Evolutionary conservation across 129 eudicot species (phyloP), one percentile per base, ranked within the genome.

Genomic region (Solidago caesia): DNA sequence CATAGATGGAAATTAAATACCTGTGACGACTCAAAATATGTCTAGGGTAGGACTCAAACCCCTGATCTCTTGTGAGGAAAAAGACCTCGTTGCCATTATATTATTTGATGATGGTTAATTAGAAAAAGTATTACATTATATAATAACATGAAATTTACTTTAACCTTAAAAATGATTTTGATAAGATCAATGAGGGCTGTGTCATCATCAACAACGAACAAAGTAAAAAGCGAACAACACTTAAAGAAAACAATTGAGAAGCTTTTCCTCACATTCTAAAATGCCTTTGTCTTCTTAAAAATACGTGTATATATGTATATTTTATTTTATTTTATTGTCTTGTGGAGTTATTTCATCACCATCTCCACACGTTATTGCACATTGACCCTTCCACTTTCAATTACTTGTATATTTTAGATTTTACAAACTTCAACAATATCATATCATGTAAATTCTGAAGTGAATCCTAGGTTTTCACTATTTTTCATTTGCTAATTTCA

Each of bases 221-320:
- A 60, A 33, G 57, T 66, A 69, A 76, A 71, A 29, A 29, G 39
- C 39, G 39, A 29, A 29, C 2, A 29, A 29, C 39, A 29, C 39
- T 29, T 1, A 83, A 75, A 61, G 56, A 79, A 64, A 75, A 70
- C 77, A 75, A 79, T 70, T 48, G 43, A 68, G 75, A 69, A 68
- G 64, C 80, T 75, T 52, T 61, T 29, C 13, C 77, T 53, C 80
- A 75, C 72, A 75, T 80, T 69, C 84, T 75, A 68, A 80, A 69
- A 68, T 45, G 46, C 70, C n/a, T 61, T 79, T 68, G 69, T 44
- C 60, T 79, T 80, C 25, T 39, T 77, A 47, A 56, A 77, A 46
- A 61, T 70, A 52, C 51, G 77, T 80, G 70, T 29, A 2, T 2
- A 29, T 2, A 29, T 29, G 39, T 29, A 29, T 1, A 29, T 29